A percentile compares a stretch with the other conserved stretches of the same genome.
Evolutionary conservation across 208 protist species (phyloP).

Genomic region (Trichomonas vaginalis): DNA sequence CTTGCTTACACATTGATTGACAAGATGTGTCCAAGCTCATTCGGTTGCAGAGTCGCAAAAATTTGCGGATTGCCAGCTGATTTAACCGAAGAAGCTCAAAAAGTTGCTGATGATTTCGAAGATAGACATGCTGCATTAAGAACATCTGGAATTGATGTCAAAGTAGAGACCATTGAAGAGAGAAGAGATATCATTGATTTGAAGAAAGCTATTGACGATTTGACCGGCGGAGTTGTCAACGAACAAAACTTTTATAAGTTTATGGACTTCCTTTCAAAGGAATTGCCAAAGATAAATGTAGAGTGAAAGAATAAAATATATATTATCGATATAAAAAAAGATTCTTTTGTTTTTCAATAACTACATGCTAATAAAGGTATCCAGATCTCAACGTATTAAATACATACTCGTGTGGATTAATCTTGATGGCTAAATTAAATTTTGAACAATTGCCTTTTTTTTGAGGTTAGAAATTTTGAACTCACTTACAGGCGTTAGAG

Average conservation of each 20-base stretch:
- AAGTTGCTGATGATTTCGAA: slow-evolving; percentile 17
- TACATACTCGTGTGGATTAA: no score
- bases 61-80: neutral
- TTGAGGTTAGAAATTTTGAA: no score
- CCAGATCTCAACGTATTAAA: no score
- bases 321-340: no score
- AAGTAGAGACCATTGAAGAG: neutral
- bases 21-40: neutral
- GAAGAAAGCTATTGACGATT: neutral
- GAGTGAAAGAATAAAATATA: no score
- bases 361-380: no score
- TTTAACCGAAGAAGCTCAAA: neutral
- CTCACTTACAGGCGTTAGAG: no score
- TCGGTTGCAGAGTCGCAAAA: neutral
- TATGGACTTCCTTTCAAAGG: neutral
- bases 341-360: no score
- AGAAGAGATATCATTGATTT: neutral
- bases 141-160: neutral
- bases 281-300: neutral
- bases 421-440: no score
- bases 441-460: no score
- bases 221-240: neutral
- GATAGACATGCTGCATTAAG: neutral
- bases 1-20: neutral
- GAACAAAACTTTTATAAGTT: neutral